These are phyloP conservation scores for Wallacemonas sp. DNA, from an alignment of 208 protist genomes.

Conservation along the genomic window DNA sequence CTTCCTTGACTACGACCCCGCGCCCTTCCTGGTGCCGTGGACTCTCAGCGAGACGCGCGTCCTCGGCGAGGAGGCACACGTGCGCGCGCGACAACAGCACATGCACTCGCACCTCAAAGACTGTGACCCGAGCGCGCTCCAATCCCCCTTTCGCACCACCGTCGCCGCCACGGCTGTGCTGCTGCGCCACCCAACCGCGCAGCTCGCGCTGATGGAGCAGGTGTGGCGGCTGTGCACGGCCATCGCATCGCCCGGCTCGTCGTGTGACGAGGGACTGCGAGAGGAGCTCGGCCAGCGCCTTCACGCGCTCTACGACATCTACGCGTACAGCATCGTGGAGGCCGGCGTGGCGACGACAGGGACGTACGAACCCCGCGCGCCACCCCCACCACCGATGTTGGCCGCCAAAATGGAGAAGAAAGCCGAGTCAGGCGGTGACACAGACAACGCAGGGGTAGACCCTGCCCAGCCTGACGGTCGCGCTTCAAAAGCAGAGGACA, in stretches of 20 bases:
- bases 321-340: conserved; percentile 13
- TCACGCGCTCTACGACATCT: conserved; percentile 4
- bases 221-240: conserved; percentile 20
- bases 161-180: conserved; percentile 37
- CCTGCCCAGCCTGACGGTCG: background rate
- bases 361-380: too few relatives aligned
- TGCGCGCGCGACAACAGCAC: too few relatives aligned
- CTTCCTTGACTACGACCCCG: background rate
- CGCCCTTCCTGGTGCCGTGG: conserved; percentile 9
- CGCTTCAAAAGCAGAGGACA: too few relatives aligned
- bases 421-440: too few relatives aligned
- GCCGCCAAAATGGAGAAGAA: too few relatives aligned
- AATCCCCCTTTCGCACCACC: conserved; percentile 12
- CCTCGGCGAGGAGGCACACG: background rate
- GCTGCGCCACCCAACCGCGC: conserved; percentile 43
- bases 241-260: background rate
- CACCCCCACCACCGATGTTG: too few relatives aligned
- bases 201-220: conserved; percentile 38
- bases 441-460: too few relatives aligned
- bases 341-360: conserved; percentile 2
- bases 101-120: too few relatives aligned
- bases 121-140: too few relatives aligned
- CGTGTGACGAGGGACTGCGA: background rate
- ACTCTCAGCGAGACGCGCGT: background rate
- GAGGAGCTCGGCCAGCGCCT: conserved; percentile 5